Conservation (phyloP, 129 eudicot species). For the Flaveria bidentis region DNA sequence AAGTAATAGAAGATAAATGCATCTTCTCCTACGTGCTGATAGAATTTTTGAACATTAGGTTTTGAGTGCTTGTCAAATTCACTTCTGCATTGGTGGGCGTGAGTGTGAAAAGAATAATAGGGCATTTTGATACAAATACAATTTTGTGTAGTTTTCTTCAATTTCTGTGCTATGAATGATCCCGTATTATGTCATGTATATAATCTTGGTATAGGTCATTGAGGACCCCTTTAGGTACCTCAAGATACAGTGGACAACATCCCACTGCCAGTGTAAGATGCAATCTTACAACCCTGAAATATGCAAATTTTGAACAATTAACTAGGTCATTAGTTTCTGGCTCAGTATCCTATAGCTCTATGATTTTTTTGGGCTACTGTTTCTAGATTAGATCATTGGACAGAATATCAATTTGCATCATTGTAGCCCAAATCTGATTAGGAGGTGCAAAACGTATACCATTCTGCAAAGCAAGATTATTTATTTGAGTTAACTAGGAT, state of each 20-base stretch:
- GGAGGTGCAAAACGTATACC: neutral
- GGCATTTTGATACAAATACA: no score
- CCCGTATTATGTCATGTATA: neutral
- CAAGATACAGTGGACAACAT: neutral
- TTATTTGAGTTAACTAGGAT: neutral
- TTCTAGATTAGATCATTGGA: neutral
- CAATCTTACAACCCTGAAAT: neutral
- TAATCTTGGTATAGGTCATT: neutral
- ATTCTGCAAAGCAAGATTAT: neutral
- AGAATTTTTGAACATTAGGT: no score
- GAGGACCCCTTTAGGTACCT: neutral
- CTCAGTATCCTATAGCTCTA: neutral
- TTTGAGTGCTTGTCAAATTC: no score
- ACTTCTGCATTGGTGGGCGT: no score
- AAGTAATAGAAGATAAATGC: no score
- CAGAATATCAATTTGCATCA: neutral
- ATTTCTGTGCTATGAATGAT: neutral
- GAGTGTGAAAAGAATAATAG: no score
- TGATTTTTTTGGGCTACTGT: neutral
- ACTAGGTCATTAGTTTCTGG: neutral
- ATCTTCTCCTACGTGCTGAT: no score
- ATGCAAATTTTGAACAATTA: neutral
- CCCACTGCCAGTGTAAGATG: neutral
- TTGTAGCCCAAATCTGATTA: neutral
- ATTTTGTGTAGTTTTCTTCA: no score